phyloP scores from a whole-genome alignment of 352 stramenopile species.

The Phytophthora podocarpi region DNA sequence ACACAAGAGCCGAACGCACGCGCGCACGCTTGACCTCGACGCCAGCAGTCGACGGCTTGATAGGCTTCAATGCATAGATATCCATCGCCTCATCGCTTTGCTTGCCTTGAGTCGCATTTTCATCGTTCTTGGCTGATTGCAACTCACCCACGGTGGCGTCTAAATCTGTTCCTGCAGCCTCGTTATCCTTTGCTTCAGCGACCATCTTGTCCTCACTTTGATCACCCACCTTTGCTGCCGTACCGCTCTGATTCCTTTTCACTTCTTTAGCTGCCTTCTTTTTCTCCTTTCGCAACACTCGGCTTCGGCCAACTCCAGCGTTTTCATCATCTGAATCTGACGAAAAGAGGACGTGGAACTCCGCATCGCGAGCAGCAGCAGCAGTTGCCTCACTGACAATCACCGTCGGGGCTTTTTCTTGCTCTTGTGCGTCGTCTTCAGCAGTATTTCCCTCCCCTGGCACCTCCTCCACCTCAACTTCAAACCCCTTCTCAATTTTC shows the following conservation, averaged over 20 bases:
- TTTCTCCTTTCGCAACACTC: slow-evolving; percentile 8
- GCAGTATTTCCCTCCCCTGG: not conserved
- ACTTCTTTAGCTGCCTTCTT: slow-evolving; percentile 12
- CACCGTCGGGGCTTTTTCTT: not conserved
- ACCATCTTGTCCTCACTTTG: not conserved
- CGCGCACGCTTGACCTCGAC: slow-evolving; percentile 51
- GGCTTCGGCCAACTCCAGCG: not conserved
- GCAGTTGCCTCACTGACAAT: slow-evolving; percentile 8
- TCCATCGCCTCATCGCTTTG: not conserved
- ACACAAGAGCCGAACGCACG: slow-evolving; percentile 40
- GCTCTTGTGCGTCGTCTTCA: not conserved
- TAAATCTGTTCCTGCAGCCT: not conserved
- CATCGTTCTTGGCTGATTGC: not conserved
- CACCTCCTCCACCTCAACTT: slow-evolving; percentile 12
- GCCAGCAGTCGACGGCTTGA: slow-evolving; percentile 23
- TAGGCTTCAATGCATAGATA: slow-evolving; percentile 25
- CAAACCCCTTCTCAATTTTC: slow-evolving; percentile 46
- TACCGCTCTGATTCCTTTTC: not conserved
- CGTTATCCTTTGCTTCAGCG: not conserved
- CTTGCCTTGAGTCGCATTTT: not conserved
- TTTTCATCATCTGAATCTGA: slow-evolving; percentile 34
- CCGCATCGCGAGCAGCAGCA: slow-evolving; percentile 20
- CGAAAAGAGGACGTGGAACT: slow-evolving; percentile 30
- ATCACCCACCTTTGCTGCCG: not conserved
- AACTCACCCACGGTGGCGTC: not conserved